phyloP scores from a whole-genome alignment of 2,329 filamentous ascomycete genomes.

The Sclerotinia spermophila region DNA sequence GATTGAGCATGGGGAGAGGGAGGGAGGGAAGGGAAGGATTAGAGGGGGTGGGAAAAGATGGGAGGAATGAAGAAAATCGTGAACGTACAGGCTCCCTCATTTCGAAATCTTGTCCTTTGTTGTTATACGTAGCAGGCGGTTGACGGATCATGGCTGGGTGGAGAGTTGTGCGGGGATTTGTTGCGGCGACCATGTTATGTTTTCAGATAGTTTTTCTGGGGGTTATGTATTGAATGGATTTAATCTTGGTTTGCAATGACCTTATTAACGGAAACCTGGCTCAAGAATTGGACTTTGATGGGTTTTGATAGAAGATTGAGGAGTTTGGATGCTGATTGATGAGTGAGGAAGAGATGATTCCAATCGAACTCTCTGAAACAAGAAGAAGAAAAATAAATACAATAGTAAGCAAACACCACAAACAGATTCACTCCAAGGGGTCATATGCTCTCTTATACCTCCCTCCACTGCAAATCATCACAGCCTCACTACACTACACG shows the following conservation, averaged over 20 bases:
- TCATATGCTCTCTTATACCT: background rate
- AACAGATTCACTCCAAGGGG: background rate
- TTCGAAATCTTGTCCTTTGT: background rate
- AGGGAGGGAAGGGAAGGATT: background rate
- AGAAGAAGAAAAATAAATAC: background rate
- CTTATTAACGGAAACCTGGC: background rate
- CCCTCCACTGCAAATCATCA: background rate
- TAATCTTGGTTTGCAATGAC: background rate
- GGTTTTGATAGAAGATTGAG: background rate
- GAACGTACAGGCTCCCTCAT: conserved; percentile 5
- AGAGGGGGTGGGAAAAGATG: background rate
- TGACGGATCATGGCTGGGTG: conserved; percentile 17
- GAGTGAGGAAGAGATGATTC: background rate
- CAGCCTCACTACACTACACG: background rate
- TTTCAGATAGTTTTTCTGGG: background rate
- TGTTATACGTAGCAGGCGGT: conserved; percentile 1
- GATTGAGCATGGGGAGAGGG: background rate
- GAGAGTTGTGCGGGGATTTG: conserved; percentile 15
- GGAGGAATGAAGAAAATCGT: background rate
- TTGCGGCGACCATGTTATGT: background rate
- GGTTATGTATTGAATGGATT: background rate
- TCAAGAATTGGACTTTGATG: background rate
- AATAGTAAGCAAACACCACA: background rate
- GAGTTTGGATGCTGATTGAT: background rate
- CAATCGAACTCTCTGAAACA: background rate